Percentiles rank a stretch among this genome's conserved stretches.
These are phyloP conservation scores for Fraxinus anomala DNA, from an alignment of 257 asterid species.

Conservation along the genomic window DNA sequence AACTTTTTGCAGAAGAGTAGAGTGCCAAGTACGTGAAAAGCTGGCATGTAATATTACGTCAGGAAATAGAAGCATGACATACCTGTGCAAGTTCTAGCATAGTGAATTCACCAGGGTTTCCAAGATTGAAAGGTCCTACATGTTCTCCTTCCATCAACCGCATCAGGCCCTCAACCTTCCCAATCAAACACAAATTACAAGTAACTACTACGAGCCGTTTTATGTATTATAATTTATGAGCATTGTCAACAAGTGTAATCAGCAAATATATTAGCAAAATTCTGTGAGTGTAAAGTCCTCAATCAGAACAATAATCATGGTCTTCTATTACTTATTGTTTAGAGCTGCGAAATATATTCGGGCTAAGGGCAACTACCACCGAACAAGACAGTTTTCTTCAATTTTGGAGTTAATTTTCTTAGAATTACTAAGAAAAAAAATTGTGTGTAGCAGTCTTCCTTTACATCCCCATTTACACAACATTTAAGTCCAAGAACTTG, in stretches of 20 bases:
- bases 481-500: not conserved
- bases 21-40: too few species aligned
- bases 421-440: not conserved
- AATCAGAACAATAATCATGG: not conserved
- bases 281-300: not conserved
- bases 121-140: constrained; percentile 95
- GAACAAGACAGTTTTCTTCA: not conserved
- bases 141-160: constrained; percentile 99
- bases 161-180: constrained; percentile 88
- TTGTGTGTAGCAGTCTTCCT: not conserved
- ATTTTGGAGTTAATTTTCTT: not conserved
- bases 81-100: constrained; percentile 99
- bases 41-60: not conserved
- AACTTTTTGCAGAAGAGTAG: too few species aligned
- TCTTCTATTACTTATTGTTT: not conserved
- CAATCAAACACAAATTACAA: constrained; percentile 5
- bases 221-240: not conserved
- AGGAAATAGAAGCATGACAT: constrained; percentile 4
- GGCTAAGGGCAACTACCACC: not conserved
- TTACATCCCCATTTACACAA: not conserved
- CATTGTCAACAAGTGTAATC: not conserved
- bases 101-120: constrained; percentile 96
- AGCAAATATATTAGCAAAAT: not conserved
- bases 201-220: not conserved
- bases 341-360: not conserved